Conservation (phyloP, 2,329 filamentous ascomycete species). For the Westerdykella aurantiaca region DNA sequence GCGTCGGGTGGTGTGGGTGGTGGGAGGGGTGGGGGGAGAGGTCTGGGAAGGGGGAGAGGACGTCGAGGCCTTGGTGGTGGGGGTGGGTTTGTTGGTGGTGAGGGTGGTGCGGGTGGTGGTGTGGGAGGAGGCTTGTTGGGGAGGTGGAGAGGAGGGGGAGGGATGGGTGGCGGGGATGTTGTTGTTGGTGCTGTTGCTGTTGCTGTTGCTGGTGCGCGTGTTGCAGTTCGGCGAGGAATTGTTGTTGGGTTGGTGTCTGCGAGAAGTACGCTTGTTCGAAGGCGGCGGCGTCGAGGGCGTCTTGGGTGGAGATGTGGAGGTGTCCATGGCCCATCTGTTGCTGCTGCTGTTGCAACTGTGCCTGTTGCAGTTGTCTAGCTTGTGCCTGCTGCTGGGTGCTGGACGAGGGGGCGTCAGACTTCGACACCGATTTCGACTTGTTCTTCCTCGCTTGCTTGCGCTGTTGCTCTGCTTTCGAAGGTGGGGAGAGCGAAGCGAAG, state of each 20-base stretch:
- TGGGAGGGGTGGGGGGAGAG: conserved; percentile 22
- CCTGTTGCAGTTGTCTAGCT: conserved; percentile 14
- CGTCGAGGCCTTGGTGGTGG: conserved; percentile 28
- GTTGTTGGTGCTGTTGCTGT: conserved; percentile 5
- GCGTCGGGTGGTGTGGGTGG: conserved; percentile 26
- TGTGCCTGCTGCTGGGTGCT: conserved; percentile 15
- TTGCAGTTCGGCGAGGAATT: conserved; percentile 43
- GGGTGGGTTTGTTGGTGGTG: conserved; percentile 26
- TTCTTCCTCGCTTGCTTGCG: conserved; percentile 48
- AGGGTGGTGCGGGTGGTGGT: conserved; percentile 35
- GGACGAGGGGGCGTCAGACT: conserved; percentile 17
- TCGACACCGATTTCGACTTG: conserved; percentile 34
- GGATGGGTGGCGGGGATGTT: conserved; percentile 19
- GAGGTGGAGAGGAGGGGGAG: conserved; percentile 37
- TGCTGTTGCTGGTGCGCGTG: conserved; percentile 44
- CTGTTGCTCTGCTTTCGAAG: conserved; percentile 42
- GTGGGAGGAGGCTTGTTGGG: conserved; percentile 23
- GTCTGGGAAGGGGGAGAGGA: conserved; percentile 31
- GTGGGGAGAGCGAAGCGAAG: conserved; percentile 72
- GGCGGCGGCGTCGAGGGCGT: conserved; percentile 21
- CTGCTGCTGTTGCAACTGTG: conserved; percentile 23
- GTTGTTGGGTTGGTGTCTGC: conserved; percentile 19
- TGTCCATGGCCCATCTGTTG: conserved; percentile 22
- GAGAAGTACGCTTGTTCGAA: conserved; percentile 30
- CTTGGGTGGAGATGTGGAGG: conserved; percentile 27